phyloP scores from a whole-genome alignment of 2,329 filamentous ascomycete genomes.

The Colletotrichum horii region DNA sequence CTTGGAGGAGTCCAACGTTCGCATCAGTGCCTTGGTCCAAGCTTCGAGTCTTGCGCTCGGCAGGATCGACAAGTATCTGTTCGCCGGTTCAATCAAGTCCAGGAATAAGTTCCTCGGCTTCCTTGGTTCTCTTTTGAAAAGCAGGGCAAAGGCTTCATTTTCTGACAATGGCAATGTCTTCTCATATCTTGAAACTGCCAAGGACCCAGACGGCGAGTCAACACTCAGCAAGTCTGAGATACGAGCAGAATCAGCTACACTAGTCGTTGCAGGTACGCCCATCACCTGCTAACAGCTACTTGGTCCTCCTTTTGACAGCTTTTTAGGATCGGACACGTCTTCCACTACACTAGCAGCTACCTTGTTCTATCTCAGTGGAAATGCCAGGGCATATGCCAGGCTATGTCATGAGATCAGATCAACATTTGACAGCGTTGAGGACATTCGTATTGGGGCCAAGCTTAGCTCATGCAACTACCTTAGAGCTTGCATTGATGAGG shows the following conservation, averaged over 20 bases:
- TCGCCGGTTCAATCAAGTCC: neutral
- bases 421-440: slow-evolving; percentile 36
- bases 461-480: slow-evolving; percentile 43
- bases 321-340: slow-evolving; percentile 42
- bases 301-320: neutral
- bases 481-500: slow-evolving; percentile 42
- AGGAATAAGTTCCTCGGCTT: neutral
- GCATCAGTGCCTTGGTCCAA: slow-evolving; percentile 22
- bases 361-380: slow-evolving; percentile 42
- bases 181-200: slow-evolving; percentile 50
- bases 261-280: slow-evolving; percentile 30
- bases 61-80: neutral
- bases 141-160: slow-evolving; percentile 12
- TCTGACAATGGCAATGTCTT: slow-evolving; percentile 50
- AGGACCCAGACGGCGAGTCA: slow-evolving; percentile 47
- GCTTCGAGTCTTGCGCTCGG: neutral
- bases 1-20: slow-evolving; percentile 26
- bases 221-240: slow-evolving; percentile 41
- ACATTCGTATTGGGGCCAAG: slow-evolving; percentile 35
- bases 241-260: slow-evolving; percentile 44
- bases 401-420: slow-evolving; percentile 36
- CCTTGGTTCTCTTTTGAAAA: slow-evolving; percentile 17
- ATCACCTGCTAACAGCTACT: neutral
- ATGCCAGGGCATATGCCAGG: slow-evolving; percentile 32
- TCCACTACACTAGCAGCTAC: slow-evolving; percentile 38